Evolutionary conservation across 306 rosid species (phyloP).

Genomic region (Sphenostylis stenocarpa): DNA sequence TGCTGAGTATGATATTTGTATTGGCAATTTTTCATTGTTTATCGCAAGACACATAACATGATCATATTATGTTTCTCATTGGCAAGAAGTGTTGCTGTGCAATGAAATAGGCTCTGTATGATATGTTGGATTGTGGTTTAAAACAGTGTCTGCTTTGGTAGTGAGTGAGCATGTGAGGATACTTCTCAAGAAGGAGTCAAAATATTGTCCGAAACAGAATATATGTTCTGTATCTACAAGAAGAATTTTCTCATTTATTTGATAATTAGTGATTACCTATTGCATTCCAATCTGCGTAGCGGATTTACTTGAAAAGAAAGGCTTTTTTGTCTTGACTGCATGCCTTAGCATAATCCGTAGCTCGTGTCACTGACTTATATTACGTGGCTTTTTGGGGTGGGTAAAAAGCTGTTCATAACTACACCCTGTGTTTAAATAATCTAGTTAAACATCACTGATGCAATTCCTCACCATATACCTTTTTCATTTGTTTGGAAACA

Average conservation of each 20-base stretch:
- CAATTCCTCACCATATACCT: background rate
- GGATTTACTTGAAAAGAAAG: background rate
- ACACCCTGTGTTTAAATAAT: conserved; percentile 5
- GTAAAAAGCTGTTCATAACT: background rate
- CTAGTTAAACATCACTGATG: background rate
- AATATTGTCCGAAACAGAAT: background rate
- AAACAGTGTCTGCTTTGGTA: background rate
- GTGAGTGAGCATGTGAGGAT: background rate
- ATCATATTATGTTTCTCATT: background rate
- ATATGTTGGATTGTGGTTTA: background rate
- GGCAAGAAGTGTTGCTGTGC: background rate
- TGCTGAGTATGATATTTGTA: background rate
- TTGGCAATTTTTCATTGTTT: background rate
- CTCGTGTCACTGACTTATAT: background rate
- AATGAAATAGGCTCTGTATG: background rate
- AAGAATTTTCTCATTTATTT: background rate
- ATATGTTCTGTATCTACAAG: background rate
- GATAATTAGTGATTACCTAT: background rate
- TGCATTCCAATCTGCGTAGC: background rate
- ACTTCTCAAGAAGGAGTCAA: background rate
- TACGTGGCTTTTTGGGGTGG: background rate
- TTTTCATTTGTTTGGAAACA: background rate
- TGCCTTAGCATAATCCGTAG: background rate
- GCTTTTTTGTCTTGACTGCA: background rate
- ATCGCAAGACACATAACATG: background rate